Evolutionary conservation across 208 protist genomes (phyloP), one percentile per base, ranked within the genome.

Genomic region (Trypanosoma avium): DNA sequence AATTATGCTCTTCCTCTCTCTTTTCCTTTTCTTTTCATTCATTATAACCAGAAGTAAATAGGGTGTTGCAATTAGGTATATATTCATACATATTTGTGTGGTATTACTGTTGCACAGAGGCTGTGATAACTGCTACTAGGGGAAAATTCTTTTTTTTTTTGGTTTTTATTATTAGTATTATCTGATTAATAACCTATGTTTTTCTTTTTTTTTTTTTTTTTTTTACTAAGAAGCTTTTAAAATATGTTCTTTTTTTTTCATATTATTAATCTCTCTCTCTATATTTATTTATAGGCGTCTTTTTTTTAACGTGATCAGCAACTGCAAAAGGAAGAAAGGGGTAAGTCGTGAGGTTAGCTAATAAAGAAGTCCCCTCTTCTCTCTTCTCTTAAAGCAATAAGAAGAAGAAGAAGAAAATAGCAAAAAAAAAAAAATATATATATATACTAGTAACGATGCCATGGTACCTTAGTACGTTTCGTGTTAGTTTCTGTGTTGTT

Each of bases 381-480:
- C n/a, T n/a, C n/a, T n/a, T n/a, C n/a, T n/a, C n/a, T n/a, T n/a
- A n/a, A n/a, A n/a, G n/a, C n/a, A n/a, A n/a, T n/a, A n/a, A n/a
- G n/a, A n/a, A n/a, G n/a, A n/a, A n/a, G n/a, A n/a, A n/a, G n/a
- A n/a, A 30, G 22, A 27, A 54, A 26, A 7, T 15, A 49, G 57
- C 1, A 3, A 22, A 53, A 27, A 43, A 53, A 63, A 32, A 40
- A 29, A 38, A 29, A 19, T 42, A 13, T 63, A 33, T 60, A 17
- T 47, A 7, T n/a, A 38, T 42, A 36, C 7, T 49, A 2, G 5
- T 17, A 6, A 4, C 32, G 29, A 95, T 95, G 90, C 81, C 90
- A 61, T 95, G 90, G 86, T 95, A 95, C 48, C 43, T 93, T 2
- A 93, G 84, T 60, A 66, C 81, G 1, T 95, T 93, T 53, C 75